Base-by-base conservation (phyloP, 148 eudicot genomes). In the Chenopodium suecicum region DNA sequence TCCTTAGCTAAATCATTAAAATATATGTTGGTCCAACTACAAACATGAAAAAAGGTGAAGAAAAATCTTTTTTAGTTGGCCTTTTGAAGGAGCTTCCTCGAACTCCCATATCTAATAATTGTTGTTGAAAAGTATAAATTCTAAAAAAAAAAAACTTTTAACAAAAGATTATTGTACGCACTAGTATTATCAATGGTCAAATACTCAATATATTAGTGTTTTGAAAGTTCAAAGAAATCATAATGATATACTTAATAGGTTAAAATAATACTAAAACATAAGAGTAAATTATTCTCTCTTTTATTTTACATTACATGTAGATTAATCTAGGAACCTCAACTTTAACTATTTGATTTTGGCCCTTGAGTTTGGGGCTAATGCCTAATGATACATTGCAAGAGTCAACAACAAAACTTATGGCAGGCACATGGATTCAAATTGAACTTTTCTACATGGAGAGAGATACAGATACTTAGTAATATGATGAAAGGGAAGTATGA, bases 281-380 rank as follows among this genome's bases (percentile, higher is more conserved):
- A 22, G 46, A 70, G 63, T 0, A 63, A 11, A 7, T 50, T 50
- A 0, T 34, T 64, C 17, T n/a, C n/a, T 58, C 22, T 58, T 58
- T 41, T 37, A 41, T 9, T 77, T 52, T 77, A 50, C 54, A 25
- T 50, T 8, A 50, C 54, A 25, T 50, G 2, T n/a, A 29, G 14
- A 54, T 23, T n/a, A 10, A 47, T 47, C 14, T 54, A 78, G 75
- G 72, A 76, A 68, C 23, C 29, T 77, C 68, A 58, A 70, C 84
- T 81, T 81, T 31, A 31, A 31, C 32, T 31, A 31, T 31, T 31
- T 77, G 69, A 65, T 84, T 81, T 31, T 85, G 76, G 29, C 84
- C 84, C 64, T 81, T 72, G 87, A 81, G 82, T 48, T 65, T 81
- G 87, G 84, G 56, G 29, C 6, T 80, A 62, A 79, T 80, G 81